Percentiles rank a stretch among this genome's conserved stretches.
These are phyloP conservation scores for Axilococcus clingmanii DNA, from an alignment of 139 green algal genomes.

Conservation along the genomic window DNA sequence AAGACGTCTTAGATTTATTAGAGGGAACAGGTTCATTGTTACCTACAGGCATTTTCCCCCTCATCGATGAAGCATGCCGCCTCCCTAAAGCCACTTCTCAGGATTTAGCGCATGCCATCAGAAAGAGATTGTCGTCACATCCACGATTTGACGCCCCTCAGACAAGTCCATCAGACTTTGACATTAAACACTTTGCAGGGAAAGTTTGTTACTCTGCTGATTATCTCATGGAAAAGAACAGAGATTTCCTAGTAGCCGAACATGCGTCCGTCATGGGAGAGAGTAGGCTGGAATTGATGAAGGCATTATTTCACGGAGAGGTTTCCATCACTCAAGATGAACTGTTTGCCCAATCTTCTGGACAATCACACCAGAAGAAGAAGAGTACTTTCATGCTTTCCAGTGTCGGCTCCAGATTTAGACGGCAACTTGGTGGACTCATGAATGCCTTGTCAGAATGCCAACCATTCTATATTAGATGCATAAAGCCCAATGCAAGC, in stretches of 20 bases:
- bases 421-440: constrained; percentile 66
- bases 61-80: constrained; percentile 86
- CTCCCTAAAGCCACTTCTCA: constrained; percentile 70
- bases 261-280: constrained; percentile 48
- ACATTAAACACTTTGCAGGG: constrained; percentile 66
- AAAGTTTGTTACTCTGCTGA: constrained; percentile 38
- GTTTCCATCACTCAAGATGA: neutral
- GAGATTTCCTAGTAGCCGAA: constrained; percentile 73
- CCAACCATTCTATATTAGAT: constrained; percentile 56
- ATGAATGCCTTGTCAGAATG: constrained; percentile 53
- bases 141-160: constrained; percentile 61
- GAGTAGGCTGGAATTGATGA: constrained; percentile 9
- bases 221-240: constrained; percentile 66
- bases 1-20: constrained; percentile 91
- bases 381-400: constrained; percentile 37
- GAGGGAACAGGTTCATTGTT: constrained; percentile 22
- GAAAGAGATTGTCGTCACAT: constrained; percentile 28
- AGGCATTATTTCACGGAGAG: constrained; percentile 33
- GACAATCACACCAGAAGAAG: constrained; percentile 4
- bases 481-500: constrained; percentile 89
- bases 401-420: constrained; percentile 63
- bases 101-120: constrained; percentile 43
- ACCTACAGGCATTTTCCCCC: constrained; percentile 65
- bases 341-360: neutral
- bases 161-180: constrained; percentile 42